phyloP scores from a whole-genome alignment of 2,329 filamentous ascomycete species.

The Nemania diffusa region DNA sequence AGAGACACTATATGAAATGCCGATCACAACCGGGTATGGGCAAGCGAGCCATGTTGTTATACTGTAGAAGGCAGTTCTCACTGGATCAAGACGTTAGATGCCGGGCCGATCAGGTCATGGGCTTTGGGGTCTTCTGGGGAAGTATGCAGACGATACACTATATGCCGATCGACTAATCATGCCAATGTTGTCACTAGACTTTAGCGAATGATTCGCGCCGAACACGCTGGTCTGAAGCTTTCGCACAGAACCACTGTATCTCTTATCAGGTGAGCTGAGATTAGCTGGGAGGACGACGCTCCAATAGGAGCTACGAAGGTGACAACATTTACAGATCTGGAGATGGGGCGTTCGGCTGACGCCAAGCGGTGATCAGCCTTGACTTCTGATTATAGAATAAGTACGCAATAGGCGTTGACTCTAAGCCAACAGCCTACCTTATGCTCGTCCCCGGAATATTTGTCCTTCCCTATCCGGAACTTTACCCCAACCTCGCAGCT shows the following conservation, averaged over 20 bases:
- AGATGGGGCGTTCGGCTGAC: slow-evolving; percentile 24
- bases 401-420: slow-evolving; percentile 1
- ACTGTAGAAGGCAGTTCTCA: slow-evolving; percentile 12
- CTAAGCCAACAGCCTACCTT: slow-evolving; percentile 11
- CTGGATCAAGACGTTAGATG: not conserved
- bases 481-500: slow-evolving; percentile 22
- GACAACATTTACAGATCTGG: slow-evolving; percentile 33
- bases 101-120: slow-evolving; percentile 28
- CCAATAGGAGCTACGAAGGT: slow-evolving; percentile 15
- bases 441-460: slow-evolving; percentile 12
- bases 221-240: slow-evolving; percentile 26
- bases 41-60: not conserved
- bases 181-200: slow-evolving; percentile 12
- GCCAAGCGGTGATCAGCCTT: slow-evolving; percentile 42
- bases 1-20: slow-evolving; percentile 2
- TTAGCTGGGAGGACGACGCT: slow-evolving; percentile 28
- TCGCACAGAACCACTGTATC: not conserved
- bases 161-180: slow-evolving; percentile 13
- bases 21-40: not conserved
- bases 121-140: not conserved
- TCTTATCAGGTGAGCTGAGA: slow-evolving; percentile 30
- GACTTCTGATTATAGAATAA: slow-evolving; percentile 29
- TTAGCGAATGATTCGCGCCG: slow-evolving; percentile 9
- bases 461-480: slow-evolving; percentile 32
- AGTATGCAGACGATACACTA: slow-evolving; percentile 23